Conservation (phyloP, 495 filamentous ascomycete species). For the Opeltia flavorubescens region DNA sequence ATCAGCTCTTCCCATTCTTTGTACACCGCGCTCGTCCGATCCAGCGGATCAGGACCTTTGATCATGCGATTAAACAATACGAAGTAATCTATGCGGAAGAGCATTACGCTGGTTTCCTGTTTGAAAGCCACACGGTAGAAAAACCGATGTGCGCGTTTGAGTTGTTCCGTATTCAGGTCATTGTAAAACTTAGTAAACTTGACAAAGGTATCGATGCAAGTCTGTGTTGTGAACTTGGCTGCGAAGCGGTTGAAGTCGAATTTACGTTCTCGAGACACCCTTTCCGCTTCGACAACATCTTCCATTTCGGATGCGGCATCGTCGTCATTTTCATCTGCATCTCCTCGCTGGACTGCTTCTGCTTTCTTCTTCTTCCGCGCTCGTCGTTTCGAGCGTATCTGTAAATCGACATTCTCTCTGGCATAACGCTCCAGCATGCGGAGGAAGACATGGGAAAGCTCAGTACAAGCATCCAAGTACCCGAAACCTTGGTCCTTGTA, state of each 20-base stretch:
- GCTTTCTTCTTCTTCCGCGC: constrained; percentile 54
- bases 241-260: constrained; percentile 87
- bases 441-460: constrained; percentile 81
- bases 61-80: constrained; percentile 81
- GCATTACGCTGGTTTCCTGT: constrained; percentile 71
- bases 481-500: constrained; percentile 92
- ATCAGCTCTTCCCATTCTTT: constrained; percentile 83
- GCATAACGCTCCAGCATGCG: constrained; percentile 88
- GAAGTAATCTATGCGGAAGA: constrained; percentile 85
- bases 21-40: constrained; percentile 29
- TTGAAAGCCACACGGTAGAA: constrained; percentile 95
- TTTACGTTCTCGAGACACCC: constrained; percentile 63
- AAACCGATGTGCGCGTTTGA: constrained; percentile 89
- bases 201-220: constrained; percentile 80
- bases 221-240: constrained; percentile 65
- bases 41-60: constrained; percentile 72
- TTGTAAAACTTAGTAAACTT: constrained; percentile 64
- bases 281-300: constrained; percentile 52
- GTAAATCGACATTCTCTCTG: constrained; percentile 85
- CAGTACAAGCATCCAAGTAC: constrained; percentile 83
- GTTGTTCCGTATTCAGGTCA: constrained; percentile 65
- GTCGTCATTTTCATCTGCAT: constrained; percentile 26
- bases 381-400: constrained; percentile 66
- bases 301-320: constrained; percentile 58
- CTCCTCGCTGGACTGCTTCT: constrained; percentile 22